Evolutionary conservation across 371 early-diverging fungal species (phyloP), one percentile per base, ranked within the genome.

Genomic region (Zopfochytrium polystomum): DNA sequence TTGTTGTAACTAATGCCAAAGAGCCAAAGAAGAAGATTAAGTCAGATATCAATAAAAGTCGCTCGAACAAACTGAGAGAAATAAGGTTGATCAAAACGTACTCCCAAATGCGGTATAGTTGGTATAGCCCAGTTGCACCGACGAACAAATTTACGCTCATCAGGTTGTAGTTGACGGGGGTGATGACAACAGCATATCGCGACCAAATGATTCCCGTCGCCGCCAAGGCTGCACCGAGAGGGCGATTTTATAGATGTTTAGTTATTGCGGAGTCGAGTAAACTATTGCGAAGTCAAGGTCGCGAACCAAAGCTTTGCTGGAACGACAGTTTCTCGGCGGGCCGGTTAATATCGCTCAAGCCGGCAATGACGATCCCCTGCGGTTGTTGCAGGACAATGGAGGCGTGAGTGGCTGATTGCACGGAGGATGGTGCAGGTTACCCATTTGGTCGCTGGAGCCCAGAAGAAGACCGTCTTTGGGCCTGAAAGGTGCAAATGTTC

Each of bases 131-230:
- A 30, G 91, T 96, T 62, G 80, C 87, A 35, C 91, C 96, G 5
- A 96, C 92, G 72, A 96, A 96, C 26, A 92, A 33, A 73, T 96
- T 96, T 60, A 96, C 96, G 29, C 86, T 78, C 63, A 94, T 84
- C 68, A 96, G 73, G 58, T 84, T 76, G 71, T 84, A 94, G 80
- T 96, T 96, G 72, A 85, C 84, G 59, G 97, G 97, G 29, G 80
- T 93, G 62, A 96, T 96, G 29, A 91, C 90, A 55, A 85, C 83
- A 9, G 95, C 90, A 77, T 94, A 96, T 48, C 97, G 89, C 26
- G 91, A 86, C 97, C 97, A 96, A 72, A 96, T 96, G 60, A 92
- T 59, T 52, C 97, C 97, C 23, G 97, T 96, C 52, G 92, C 91
- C 25, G 93, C 84, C 66, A 96, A 80, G 15, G 96, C 91, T 80